Conservation (phyloP, 768 basidiomycete genomes). For the Hericium rajendrae region DNA sequence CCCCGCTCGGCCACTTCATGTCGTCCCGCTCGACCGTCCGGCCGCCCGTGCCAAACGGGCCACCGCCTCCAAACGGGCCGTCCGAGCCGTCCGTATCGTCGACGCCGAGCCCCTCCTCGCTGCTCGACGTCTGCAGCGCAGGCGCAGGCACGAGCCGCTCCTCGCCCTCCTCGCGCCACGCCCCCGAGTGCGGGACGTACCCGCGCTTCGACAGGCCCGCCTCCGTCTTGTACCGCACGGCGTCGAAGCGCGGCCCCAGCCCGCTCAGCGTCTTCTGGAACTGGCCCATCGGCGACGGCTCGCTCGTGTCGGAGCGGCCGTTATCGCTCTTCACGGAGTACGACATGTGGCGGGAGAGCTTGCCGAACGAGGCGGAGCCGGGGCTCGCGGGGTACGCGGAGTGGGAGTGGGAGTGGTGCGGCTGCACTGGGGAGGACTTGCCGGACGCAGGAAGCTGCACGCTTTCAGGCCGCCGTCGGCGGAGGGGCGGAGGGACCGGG, state of each 20-base stretch:
- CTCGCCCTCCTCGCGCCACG: conserved; percentile 27
- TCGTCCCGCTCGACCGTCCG: conserved; percentile 35
- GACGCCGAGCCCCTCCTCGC: conserved; percentile 10
- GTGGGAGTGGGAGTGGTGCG: not conserved
- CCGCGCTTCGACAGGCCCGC: conserved; percentile 55
- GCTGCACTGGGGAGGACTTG: not conserved
- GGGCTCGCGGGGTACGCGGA: conserved; percentile 8
- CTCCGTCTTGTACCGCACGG: conserved; percentile 62
- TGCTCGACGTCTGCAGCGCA: conserved; percentile 22
- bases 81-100: conserved; percentile 13
- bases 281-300: conserved; percentile 25
- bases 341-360: conserved; percentile 30
- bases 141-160: conserved; percentile 29
- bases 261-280: conserved; percentile 35
- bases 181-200: conserved; percentile 29
- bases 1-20: conserved; percentile 51
- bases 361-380: conserved; percentile 3
- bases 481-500: conserved; percentile 33
- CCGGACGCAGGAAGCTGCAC: conserved; percentile 32
- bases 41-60: not conserved
- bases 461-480: conserved; percentile 54
- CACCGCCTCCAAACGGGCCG: conserved; percentile 1
- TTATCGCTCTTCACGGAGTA: conserved; percentile 13
- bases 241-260: conserved; percentile 39
- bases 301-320: conserved; percentile 7